Percentiles rank a stretch among this genome's conserved stretches.
Conservation (phyloP, 352 stramenopile genomes). For the Plasmopara muralis region DNA sequence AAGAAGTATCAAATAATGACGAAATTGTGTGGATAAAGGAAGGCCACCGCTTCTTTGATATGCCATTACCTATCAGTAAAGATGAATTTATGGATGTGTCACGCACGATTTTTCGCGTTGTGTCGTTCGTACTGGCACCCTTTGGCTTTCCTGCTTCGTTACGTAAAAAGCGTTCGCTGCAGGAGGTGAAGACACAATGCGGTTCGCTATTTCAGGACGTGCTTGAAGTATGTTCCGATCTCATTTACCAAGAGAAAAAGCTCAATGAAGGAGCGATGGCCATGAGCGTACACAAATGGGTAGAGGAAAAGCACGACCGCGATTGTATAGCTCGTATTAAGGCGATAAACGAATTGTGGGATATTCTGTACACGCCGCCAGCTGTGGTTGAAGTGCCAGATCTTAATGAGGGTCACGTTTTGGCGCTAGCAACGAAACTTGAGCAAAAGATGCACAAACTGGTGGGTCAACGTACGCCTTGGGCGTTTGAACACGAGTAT, state of each 20-base stretch:
- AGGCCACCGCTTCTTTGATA: constrained; percentile 70
- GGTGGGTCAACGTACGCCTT: constrained; percentile 55
- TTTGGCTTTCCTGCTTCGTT: constrained; percentile 62
- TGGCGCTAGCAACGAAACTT: constrained; percentile 43
- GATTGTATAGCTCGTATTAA: constrained; percentile 69
- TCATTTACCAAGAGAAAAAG: constrained; percentile 70
- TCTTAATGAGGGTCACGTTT: constrained; percentile 35
- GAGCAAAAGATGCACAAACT: constrained; percentile 30
- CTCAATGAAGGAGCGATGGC: constrained; percentile 80
- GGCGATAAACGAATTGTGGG: constrained; percentile 69
- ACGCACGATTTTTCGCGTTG: constrained; percentile 60
- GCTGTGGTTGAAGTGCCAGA: constrained; percentile 63
- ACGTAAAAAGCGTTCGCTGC: constrained; percentile 50
- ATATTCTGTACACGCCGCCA: constrained; percentile 55
- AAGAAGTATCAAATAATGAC: constrained; percentile 21
- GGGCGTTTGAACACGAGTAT: constrained; percentile 41
- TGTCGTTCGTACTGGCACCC: constrained; percentile 76
- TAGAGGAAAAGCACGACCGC: constrained; percentile 58
- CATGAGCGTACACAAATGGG: constrained; percentile 85
- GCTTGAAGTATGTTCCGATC: constrained; percentile 77
- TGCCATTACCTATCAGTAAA: constrained; percentile 66
- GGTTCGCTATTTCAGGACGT: constrained; percentile 78
- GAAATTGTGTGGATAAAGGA: constrained; percentile 51
- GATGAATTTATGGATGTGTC: constrained; percentile 58
- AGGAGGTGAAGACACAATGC: constrained; percentile 66